Evolutionary conservation across 345 rosid species (phyloP), one percentile per base, ranked within the genome.

Genomic region (Gossypium thurberi): DNA sequence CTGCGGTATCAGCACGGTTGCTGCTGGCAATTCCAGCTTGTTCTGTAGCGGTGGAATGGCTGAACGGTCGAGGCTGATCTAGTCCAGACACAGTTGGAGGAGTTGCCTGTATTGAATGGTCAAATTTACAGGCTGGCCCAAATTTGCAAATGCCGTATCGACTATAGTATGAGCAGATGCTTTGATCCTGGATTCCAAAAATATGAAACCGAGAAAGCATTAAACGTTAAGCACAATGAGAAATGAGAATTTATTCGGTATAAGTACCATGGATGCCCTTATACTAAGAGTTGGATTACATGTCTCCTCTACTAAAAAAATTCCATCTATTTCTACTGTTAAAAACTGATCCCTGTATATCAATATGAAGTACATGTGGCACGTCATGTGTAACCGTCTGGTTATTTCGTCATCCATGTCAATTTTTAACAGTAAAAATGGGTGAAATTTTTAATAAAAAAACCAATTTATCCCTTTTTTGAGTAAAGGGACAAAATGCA

Each of bases 121-220:
- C 82, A 75, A 83, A 90, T 86, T 85, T 93, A 81, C 99, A 92
- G 25, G 96, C 91, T 62, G 97, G 98, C 10, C 99, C 99, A 17
- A 85, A 95, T 83, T 92, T 95, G 90, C 98, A 92, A 73, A 92
- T 87, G 68, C 98, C 99, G 62, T 92, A 92, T 33, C 97, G 89
- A 78, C 88, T 92, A 87, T 95, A 95, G 78, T 95, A 77, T 8
- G 89, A 72, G 82, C 98, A 95, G 65, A 88, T 62, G 57, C 56
- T 78, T 78, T 92, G 94, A 79, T 85, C 99, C 99, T 92, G 87
- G 21, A 81, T 21, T 76, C 62, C 33, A 42, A 23, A 57, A 65
- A 48, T 11, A 65, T 28, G 40, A 46, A 1, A 48, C 57, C 10
- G 25, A 58, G 13, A 65, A 50, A 67, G 43, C 43, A 8, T 21